Evolutionary conservation across 805 yeast species (phyloP), one percentile per base, ranked within the genome.

Genomic region (Ogataea zsoltii): DNA sequence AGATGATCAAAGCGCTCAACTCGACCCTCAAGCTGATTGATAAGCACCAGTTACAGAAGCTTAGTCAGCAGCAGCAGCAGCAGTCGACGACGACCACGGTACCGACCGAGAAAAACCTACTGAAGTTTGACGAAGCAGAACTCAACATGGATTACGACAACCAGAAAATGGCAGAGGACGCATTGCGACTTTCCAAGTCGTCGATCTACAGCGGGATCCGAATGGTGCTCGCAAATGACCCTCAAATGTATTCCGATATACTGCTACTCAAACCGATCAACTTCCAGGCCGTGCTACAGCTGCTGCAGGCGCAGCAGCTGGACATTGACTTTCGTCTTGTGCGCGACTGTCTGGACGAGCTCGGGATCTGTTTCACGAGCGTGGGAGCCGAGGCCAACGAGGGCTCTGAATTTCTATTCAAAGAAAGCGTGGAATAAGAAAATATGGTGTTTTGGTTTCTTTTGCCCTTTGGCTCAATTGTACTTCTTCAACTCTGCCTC

Each of bases 1-100:
- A 63, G 39, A 70, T 70, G 75, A 51, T 70, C 10, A 54, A 62
- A 26, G 48, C 63, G 1, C 54, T 70, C 16, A 43, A 47, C 3
- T 54, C 60, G 7, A 56, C 61, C 7, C 42, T 54, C 30, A 54
- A 54, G 38, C 32, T 58, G 29, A 51, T 61, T 7, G 55, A 53
- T 26, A 45, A 38, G 19, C 40, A 45, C 11, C 48, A 48, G 19
- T 21, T 50, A 18, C 18, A 44, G 31, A 34, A 46, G 13, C 44
- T 48, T 18, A 38, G 46, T 13, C 46, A 45, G 17, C 36, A 38
- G n/a, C 16, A 7, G 30, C 16, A 23, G 50, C 46, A 23, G 30
- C 13, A 13, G 10, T 7, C 21, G 12, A 15, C 17, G 33, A 29
- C n/a, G 36, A 37, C 15, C 29, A 15, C n/a, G 16, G 9, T 15